A percentile compares a stretch with the other conserved stretches of the same genome.
Conservation (phyloP, 495 filamentous ascomycete species). For the Penicillium cosmopolitanum region DNA sequence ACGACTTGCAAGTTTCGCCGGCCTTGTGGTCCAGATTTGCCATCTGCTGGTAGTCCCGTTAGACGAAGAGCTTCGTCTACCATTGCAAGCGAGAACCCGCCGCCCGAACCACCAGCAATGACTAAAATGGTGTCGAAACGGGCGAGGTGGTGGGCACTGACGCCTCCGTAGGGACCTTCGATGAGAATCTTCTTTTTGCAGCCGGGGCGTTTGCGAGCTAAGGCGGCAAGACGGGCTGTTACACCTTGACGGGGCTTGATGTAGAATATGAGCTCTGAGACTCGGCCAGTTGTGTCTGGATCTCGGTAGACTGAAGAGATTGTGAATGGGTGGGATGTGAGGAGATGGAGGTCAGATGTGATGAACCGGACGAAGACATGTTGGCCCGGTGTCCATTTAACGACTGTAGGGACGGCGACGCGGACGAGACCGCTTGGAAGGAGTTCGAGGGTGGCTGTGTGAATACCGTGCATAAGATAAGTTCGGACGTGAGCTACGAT, state of each 20-base stretch:
- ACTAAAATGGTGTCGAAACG: slow-evolving; percentile 46
- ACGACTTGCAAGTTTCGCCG: slow-evolving; percentile 32
- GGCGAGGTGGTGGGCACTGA: slow-evolving; percentile 27
- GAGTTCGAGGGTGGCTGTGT: slow-evolving; percentile 47
- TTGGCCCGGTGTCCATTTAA: slow-evolving; percentile 52
- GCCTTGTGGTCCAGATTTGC: slow-evolving; percentile 5
- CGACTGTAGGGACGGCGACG: slow-evolving; percentile 48
- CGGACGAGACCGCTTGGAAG: slow-evolving; percentile 46
- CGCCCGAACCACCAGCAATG: slow-evolving; percentile 59
- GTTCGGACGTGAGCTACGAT: slow-evolving; percentile 48
- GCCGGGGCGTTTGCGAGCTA: slow-evolving; percentile 35
- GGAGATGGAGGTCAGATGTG: slow-evolving; percentile 40
- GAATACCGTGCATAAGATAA: slow-evolving; percentile 48
- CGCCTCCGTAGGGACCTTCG: slow-evolving; percentile 57
- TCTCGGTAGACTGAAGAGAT: slow-evolving; percentile 45
- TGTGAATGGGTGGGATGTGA: slow-evolving; percentile 57
- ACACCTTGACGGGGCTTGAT: slow-evolving; percentile 46
- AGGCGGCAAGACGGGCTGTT: slow-evolving; percentile 42
- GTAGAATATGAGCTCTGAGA: slow-evolving; percentile 46
- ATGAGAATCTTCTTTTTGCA: slow-evolving; percentile 40
- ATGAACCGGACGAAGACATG: slow-evolving; percentile 56
- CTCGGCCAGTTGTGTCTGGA: slow-evolving; percentile 19
- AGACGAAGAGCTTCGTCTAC: slow-evolving; percentile 33
- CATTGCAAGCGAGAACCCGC: slow-evolving; percentile 50
- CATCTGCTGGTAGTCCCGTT: slow-evolving; percentile 5